Evolutionary conservation across 805 yeast genomes (phyloP), one percentile per base, ranked within the genome.

Genomic region (Candida sphagnicola): DNA sequence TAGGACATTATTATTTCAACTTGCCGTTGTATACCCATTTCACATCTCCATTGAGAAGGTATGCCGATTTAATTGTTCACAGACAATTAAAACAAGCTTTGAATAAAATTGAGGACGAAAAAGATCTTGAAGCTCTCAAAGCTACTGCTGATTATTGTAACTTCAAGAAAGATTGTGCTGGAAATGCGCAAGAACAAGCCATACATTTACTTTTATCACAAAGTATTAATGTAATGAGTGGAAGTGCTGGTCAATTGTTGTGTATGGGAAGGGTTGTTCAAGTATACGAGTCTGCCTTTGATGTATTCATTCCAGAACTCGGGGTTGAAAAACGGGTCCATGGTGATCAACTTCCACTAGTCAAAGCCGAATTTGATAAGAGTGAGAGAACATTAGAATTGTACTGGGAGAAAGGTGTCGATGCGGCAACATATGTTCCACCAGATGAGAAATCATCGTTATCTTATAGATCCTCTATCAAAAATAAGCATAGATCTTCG

Each of bases 251-350:
- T 2, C 96, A 88, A 58, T 58, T 88, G 36, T 71, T 91, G 46
- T 80, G 89, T 28, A 80, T 82, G 77, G 97, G 95, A 12, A 78
- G 88, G 12, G 93, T 91, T 13, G 64, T 88, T 18, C 96, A 89
- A 59, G 97, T 91, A 8, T 90, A 91, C 59, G 98, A 93, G 62
- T 86, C 96, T 1, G 87, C 98, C 2, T 93, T 93, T 65, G 99
- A 93, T 59, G 91, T 90, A 3, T 78, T 85, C 48, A 71, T 90
- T 45, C 96, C 96, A 2, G 96, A 88, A 48, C 84, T 89, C 65
- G 97, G 97, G 31, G 85, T 90, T 50, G 97, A 90, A 57, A 90
- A 90, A 62, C 75, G 97, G 53, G 96, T 90, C 16, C 99, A 93
- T 55, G 97, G 98, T 18, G 99, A 93, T 62, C 98, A 93, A 62